A percentile compares a stretch with the other conserved stretches of the same genome.
Conservation (phyloP, 2,329 filamentous ascomycete species). For the Lojkania enalia region DNA sequence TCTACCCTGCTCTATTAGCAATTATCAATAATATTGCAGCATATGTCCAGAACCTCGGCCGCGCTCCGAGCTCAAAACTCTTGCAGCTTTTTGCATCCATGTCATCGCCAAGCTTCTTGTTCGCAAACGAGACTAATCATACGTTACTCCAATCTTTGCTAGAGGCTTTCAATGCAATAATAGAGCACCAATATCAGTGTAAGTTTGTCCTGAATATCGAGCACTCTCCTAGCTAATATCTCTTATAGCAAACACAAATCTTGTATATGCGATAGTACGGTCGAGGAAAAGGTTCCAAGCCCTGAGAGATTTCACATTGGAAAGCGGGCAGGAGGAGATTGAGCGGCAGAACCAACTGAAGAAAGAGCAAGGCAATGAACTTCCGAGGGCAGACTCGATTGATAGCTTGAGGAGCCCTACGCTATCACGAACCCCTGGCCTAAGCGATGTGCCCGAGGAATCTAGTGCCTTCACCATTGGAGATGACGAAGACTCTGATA, state of each 20-base stretch:
- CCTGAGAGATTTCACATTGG: conserved; percentile 82
- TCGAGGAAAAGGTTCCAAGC: conserved; percentile 84
- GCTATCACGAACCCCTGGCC: conserved; percentile 57
- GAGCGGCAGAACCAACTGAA: conserved; percentile 72
- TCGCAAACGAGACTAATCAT: conserved; percentile 92
- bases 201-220: conserved; percentile 70
- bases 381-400: conserved; percentile 61
- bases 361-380: conserved; percentile 59
- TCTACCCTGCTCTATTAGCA: conserved; percentile 88
- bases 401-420: conserved; percentile 70
- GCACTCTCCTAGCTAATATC: conserved; percentile 51
- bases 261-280: conserved; percentile 77
- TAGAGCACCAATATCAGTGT: conserved; percentile 86
- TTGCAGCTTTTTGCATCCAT: conserved; percentile 89
- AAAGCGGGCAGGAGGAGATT: conserved; percentile 89
- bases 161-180: conserved; percentile 84
- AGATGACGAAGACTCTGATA: conserved; percentile 68
- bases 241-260: conserved; percentile 71
- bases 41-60: conserved; percentile 76
- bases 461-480: conserved; percentile 86
- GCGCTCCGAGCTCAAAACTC: conserved; percentile 75
- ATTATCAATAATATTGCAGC: conserved; percentile 93
- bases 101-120: conserved; percentile 88
- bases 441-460: conserved; percentile 75
- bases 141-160: conserved; percentile 76